These are phyloP conservation scores for Protomyces lactucae-debilis DNA, from an alignment of 1,139 yeast genomes.

Conservation along the genomic window DNA sequence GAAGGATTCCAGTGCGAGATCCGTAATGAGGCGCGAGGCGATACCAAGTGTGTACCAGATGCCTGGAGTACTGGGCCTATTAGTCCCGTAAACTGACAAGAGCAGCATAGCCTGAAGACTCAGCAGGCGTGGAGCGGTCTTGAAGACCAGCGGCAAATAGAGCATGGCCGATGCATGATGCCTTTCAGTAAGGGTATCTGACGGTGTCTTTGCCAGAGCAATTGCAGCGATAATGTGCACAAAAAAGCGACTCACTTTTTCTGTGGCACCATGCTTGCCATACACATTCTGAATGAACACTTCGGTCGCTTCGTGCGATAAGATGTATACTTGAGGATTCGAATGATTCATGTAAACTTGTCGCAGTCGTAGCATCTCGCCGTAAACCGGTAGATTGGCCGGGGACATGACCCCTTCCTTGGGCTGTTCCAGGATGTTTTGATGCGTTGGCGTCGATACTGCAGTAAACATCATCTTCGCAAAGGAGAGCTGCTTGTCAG, in stretches of 20 bases:
- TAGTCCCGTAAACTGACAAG: constrained; percentile 59
- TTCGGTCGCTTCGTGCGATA: constrained; percentile 50
- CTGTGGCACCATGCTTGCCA: constrained; percentile 58
- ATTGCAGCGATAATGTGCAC: constrained; percentile 73
- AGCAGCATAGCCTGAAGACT: constrained; percentile 67
- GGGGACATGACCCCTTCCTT: constrained; percentile 38
- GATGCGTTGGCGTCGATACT: constrained; percentile 33
- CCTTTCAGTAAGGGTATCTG: constrained; percentile 67
- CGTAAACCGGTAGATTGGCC: constrained; percentile 63
- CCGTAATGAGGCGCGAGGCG: constrained; percentile 73
- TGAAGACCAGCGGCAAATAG: constrained; percentile 56
- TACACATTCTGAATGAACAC: constrained; percentile 56
- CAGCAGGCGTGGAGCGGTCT: constrained; percentile 59
- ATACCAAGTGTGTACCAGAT: constrained; percentile 90
- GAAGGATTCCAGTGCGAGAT: constrained; percentile 66
- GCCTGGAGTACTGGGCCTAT: constrained; percentile 60
- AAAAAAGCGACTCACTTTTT: constrained; percentile 52
- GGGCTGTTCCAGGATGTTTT: constrained; percentile 35
- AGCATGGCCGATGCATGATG: constrained; percentile 64
- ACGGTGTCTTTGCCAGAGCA: constrained; percentile 68
- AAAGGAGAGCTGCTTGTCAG: constrained; percentile 33
- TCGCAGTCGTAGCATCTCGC: constrained; percentile 63
- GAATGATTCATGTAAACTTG: constrained; percentile 62
- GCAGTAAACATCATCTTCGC: constrained; percentile 30
- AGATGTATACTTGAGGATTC: constrained; percentile 59